These are phyloP conservation scores for Candida montana DNA, from an alignment of 805 yeast genomes.

Conservation along the genomic window DNA sequence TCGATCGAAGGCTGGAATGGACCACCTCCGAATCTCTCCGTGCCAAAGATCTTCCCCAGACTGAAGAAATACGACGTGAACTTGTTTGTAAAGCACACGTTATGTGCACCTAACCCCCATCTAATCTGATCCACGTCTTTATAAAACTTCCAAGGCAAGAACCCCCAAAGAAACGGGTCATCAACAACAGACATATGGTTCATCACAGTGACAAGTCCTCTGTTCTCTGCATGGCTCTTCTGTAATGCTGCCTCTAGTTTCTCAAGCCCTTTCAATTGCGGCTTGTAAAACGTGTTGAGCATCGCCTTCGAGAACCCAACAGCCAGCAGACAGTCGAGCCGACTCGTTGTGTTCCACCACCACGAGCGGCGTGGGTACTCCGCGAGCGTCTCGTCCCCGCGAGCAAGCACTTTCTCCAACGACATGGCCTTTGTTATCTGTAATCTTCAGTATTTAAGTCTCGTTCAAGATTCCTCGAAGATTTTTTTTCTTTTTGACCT, in stretches of 20 bases:
- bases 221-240: conserved; percentile 57
- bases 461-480: no score
- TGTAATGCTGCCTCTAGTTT: conserved; percentile 58
- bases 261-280: conserved; percentile 56
- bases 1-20: conserved; percentile 90
- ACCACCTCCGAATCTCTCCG: conserved; percentile 86
- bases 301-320: conserved; percentile 60
- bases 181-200: conserved; percentile 90
- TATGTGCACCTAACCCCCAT: conserved; percentile 94
- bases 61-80: conserved; percentile 60
- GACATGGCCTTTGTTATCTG: conserved; percentile 42
- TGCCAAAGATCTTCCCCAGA: conserved; percentile 82
- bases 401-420: conserved; percentile 54
- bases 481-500: not conserved
- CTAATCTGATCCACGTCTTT: conserved; percentile 61
- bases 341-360: conserved; percentile 66
- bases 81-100: conserved; percentile 70
- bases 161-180: conserved; percentile 88
- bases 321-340: conserved; percentile 60
- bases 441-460: not conserved
- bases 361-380: conserved; percentile 54
- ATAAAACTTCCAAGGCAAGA: conserved; percentile 68
- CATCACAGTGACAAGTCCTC: conserved; percentile 82
- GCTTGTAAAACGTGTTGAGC: conserved; percentile 56
- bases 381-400: conserved; percentile 68